Evolutionary conservation across 257 asterid genomes (phyloP), one percentile per base, ranked within the genome.

Genomic region (Solanum ossicruentum): DNA sequence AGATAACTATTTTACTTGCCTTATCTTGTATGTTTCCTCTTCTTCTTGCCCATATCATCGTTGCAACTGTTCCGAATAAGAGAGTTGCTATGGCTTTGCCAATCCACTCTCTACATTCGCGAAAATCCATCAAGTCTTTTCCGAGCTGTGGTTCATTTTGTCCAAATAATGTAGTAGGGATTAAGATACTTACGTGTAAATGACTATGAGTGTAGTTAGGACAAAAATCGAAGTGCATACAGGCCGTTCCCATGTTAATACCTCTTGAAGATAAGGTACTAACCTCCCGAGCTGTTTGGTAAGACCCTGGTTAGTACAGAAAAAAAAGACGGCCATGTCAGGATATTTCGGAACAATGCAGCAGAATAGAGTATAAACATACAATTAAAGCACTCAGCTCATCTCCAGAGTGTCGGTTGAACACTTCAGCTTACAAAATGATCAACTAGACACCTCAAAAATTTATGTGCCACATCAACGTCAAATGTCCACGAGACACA

Each of bases 241-340:
- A 4, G 98, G 98, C 85, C 85, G 89, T 87, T 94, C 92, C 99
- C 99, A 94, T 20, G 85, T 88, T 73, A 91, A 1, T 36, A 93
- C 83, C 67, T 82, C 91, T 79, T 84, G 90, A 65, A 80, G 81
- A 89, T 61, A 78, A n/a, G 93, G 91, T 63, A 88, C 47, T 79
- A 88, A 8, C 15, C 85, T 81, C 77, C 84, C 47, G 54, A 90
- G 81, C 51, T 94, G 98, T 80, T 86, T 86, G 32, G 94, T 91
- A 51, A 96, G 88, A 21, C 93, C 97, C 98, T 94, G 86, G 12
- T 65, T 13, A 84, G 52, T 65, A 88, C 41, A 66, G 17, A 52
- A 67, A 85, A 15, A 0, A 58, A 39, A 28, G 51, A 83, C 51
- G 17, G 32, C 55, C 0, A 63, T 43, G 4, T 65, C 16, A 23